phyloP scores from a whole-genome alignment of 2,329 filamentous ascomycete genomes.

The Penicillium sp. region DNA sequence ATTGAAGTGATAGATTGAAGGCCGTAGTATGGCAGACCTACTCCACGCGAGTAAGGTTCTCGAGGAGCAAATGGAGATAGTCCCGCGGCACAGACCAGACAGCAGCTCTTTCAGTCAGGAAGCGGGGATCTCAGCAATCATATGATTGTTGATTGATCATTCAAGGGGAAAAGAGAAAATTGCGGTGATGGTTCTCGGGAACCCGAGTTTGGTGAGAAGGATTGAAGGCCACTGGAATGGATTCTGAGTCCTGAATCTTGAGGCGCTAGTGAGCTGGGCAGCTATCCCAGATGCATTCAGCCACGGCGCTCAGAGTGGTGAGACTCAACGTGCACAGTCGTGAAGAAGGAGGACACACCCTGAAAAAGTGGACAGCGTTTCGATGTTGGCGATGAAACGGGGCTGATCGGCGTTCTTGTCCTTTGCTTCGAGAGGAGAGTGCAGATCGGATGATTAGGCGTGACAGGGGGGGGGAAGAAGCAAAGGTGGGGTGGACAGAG shows the following conservation, averaged over 20 bases:
- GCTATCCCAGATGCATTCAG: neutral
- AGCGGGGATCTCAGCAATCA: conserved; percentile 4
- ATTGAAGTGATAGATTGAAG: neutral
- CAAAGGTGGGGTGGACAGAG: neutral
- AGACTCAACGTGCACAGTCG: no score
- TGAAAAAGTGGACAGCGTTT: no score
- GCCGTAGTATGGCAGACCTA: neutral
- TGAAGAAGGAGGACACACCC: no score
- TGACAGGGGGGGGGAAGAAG: no score
- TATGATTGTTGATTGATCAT: conserved; percentile 6
- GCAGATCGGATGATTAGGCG: no score
- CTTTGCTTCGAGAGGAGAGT: no score
- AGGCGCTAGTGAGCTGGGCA: neutral
- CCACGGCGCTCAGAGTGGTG: no score
- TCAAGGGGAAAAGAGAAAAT: neutral
- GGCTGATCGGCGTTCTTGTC: neutral
- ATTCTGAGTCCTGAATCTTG: neutral
- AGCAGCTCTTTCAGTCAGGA: neutral
- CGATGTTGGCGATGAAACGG: neutral
- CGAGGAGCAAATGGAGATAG: conserved; percentile 1
- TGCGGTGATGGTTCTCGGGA: neutral
- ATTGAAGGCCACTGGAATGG: neutral
- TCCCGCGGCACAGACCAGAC: conserved; percentile 4
- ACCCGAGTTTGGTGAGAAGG: neutral
- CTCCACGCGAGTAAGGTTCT: neutral